Evolutionary conservation across 805 yeast species (phyloP).

Genomic region (Priceomyces fermenticarens): DNA sequence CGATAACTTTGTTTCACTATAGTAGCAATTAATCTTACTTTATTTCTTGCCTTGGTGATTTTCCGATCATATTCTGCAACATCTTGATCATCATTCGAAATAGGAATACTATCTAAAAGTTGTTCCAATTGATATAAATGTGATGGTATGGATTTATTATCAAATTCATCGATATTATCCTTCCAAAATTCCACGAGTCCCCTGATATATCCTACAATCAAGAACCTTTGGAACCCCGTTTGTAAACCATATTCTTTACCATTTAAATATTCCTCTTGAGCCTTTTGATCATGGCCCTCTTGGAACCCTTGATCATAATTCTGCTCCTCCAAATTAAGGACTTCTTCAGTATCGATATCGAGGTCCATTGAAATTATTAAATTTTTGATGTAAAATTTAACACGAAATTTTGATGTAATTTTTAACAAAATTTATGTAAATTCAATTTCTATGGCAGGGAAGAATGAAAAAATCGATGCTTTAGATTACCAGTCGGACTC

Average conservation of each 20-base stretch:
- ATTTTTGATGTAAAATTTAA: too few relatives aligned
- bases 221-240: slow-evolving; percentile 68
- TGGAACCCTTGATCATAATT: slow-evolving; percentile 64
- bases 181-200: slow-evolving; percentile 47
- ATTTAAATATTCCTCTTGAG: slow-evolving; percentile 58
- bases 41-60: slow-evolving; percentile 57
- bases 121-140: slow-evolving; percentile 29
- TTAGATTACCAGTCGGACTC: slow-evolving; percentile 26
- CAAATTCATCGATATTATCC: slow-evolving; percentile 14
- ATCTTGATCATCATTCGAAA: slow-evolving; percentile 48
- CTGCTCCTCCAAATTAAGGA: slow-evolving; percentile 59
- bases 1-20: slow-evolving; percentile 29
- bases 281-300: slow-evolving; percentile 68
- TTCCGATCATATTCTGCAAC: slow-evolving; percentile 55
- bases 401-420: too few relatives aligned
- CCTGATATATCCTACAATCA: slow-evolving; percentile 66
- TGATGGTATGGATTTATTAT: slow-evolving; percentile 14
- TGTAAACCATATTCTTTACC: slow-evolving; percentile 86
- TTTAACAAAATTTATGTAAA: too few relatives aligned
- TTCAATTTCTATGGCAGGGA: slow-evolving; percentile 5
- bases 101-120: slow-evolving; percentile 18
- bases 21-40: slow-evolving; percentile 50
- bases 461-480: slow-evolving; percentile 13
- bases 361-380: slow-evolving; percentile 25
- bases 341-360: slow-evolving; percentile 41